A percentile compares a stretch with the other conserved stretches of the same genome.
These are phyloP conservation scores for Rhizopogon vinicolor DNA, from an alignment of 768 basidiomycete genomes.

Conservation along the genomic window DNA sequence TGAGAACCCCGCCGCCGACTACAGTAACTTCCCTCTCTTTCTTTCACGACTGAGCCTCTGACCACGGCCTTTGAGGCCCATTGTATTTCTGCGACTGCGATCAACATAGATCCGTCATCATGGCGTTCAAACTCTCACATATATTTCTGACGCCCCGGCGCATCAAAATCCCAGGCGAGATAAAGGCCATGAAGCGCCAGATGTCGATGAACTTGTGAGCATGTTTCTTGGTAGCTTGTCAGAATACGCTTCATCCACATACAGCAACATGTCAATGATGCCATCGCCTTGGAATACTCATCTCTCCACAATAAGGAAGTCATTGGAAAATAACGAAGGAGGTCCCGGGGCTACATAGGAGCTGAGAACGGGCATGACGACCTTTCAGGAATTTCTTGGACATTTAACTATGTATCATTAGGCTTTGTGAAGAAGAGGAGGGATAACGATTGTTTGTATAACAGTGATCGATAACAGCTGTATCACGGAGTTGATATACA, in stretches of 20 bases:
- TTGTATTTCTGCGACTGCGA: not conserved
- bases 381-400: conserved; percentile 8
- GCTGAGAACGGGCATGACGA: conserved; percentile 10
- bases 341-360: not conserved
- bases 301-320: conserved; percentile 26
- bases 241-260: not conserved
- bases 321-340: conserved; percentile 17
- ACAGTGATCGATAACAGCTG: not conserved
- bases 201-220: conserved; percentile 22
- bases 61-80: not conserved
- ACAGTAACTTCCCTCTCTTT: not conserved
- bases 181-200: conserved; percentile 17
- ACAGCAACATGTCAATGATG: conserved; percentile 13
- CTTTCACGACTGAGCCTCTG: not conserved
- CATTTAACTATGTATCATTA: not conserved
- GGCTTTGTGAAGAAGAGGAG: not conserved
- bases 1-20: not conserved
- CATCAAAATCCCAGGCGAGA: conserved; percentile 46
- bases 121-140: conserved; percentile 44
- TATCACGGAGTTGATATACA: not conserved
- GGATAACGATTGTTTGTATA: no score
- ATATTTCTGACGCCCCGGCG: conserved; percentile 49
- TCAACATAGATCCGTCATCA: not conserved
- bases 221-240: not conserved
- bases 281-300: conserved; percentile 26